Conservation (phyloP, 1,284 basidiomycete genomes). For the Omphalotus olearius region DNA sequence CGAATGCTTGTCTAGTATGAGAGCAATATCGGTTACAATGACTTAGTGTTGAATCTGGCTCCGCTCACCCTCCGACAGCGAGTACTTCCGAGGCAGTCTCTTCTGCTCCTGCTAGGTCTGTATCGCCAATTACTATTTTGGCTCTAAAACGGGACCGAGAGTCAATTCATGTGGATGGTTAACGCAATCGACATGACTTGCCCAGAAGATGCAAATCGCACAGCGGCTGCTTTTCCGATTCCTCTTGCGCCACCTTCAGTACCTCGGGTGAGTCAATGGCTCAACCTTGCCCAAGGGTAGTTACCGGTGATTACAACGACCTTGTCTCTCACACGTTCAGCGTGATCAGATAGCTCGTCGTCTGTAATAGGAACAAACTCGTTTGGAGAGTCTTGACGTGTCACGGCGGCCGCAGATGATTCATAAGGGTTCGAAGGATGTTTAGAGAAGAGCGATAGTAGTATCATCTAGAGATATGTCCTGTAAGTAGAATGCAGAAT, state of each 20-base stretch:
- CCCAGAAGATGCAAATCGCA: conserved; percentile 44
- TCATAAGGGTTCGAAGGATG: too few species aligned
- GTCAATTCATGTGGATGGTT: background rate
- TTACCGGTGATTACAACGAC: conserved; percentile 55
- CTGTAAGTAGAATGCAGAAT: too few species aligned
- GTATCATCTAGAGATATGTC: too few species aligned
- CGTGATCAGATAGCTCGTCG: conserved; percentile 38
- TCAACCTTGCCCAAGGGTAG: background rate
- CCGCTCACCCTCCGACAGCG: conserved; percentile 24
- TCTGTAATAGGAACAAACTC: conserved; percentile 31
- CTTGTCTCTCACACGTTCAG: conserved; percentile 39
- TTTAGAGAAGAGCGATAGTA: too few species aligned
- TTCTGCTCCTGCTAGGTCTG: conserved; percentile 35
- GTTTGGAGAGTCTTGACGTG: too few species aligned
- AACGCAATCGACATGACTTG: conserved; percentile 19
- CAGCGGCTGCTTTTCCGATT: conserved; percentile 47
- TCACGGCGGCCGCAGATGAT: too few species aligned
- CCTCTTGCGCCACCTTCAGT: conserved; percentile 49
- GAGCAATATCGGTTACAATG: too few species aligned
- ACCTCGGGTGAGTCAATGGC: background rate
- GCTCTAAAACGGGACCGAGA: conserved; percentile 31
- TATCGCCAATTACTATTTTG: conserved; percentile 53
- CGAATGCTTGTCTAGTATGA: conserved; percentile 36
- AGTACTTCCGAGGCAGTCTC: conserved; percentile 38
- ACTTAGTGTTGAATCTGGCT: too few species aligned